Conservation (phyloP, 2,329 filamentous ascomycete species). For the Trichophyton simii region DNA sequence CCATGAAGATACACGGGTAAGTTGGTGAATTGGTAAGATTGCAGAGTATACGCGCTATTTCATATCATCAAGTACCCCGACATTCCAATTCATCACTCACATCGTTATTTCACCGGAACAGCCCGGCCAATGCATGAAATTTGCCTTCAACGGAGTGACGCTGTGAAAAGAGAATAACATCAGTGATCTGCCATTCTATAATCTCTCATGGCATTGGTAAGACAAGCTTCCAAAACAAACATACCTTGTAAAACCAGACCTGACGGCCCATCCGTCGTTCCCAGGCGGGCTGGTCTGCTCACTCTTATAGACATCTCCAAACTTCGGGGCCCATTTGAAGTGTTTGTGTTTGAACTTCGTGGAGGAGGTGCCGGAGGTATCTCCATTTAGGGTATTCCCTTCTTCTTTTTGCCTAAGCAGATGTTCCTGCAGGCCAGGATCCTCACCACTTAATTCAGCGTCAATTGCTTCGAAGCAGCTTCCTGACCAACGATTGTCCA, state of each 20-base stretch:
- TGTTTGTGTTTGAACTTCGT: conserved; percentile 60
- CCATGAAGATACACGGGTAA: neutral
- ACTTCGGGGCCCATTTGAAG: conserved; percentile 88
- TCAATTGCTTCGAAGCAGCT: conserved; percentile 77
- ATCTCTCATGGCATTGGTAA: neutral
- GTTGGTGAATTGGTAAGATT: neutral
- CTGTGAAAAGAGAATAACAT: conserved; percentile 34
- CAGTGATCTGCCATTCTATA: neutral
- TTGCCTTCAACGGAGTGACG: conserved; percentile 80
- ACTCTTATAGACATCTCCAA: conserved; percentile 74
- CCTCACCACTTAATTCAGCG: conserved; percentile 47
- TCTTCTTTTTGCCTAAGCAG: conserved; percentile 56
- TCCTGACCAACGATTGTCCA: conserved; percentile 84
- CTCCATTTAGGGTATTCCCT: conserved; percentile 21
- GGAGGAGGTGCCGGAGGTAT: conserved; percentile 18
- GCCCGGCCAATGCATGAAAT: conserved; percentile 68
- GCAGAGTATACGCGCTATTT: conserved; percentile 19
- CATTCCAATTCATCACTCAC: conserved; percentile 47
- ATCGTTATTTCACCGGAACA: conserved; percentile 63
- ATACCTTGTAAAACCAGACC: conserved; percentile 74
- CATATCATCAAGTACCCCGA: conserved; percentile 12
- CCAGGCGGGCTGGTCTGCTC: conserved; percentile 68
- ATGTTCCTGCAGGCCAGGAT: conserved; percentile 55
- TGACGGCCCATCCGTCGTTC: conserved; percentile 87
- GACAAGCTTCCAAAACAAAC: conserved; percentile 1